Base-by-base conservation (phyloP, 495 filamentous ascomycete genomes). In the Sabuloglossum arenarium region DNA sequence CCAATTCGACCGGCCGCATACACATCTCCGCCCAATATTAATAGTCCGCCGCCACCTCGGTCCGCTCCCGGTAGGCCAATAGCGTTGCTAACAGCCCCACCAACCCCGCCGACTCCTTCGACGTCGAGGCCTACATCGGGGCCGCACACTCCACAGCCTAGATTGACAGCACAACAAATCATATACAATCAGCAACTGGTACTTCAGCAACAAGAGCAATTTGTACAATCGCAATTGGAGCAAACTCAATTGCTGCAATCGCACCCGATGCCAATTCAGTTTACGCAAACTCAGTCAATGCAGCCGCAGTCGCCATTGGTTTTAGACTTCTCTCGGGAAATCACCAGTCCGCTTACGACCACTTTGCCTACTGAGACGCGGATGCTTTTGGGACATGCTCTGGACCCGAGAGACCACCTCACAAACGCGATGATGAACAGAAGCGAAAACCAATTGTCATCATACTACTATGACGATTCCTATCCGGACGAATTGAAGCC, bases 321-420 rank as follows among this genome's bases (percentile, higher is more conserved):
- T 51, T 8, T 30, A 16, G 14, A 27, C 9, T 16, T 19, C 14
- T 16, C 34, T 2, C n/a, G 14, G 11, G 12, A 32, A 14, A 23
- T 9, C 29, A 52, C 30, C 54, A 56, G 57, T 25, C 57, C 57
- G 9, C 42, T 59, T 27, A 59, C 50, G 16, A 56, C 30, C 14
- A 23, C 57, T 9, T 27, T 59, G 30, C 57, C 57, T 27, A 14
- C 50, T 6, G 53, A 59, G 54, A 39, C 57, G n/a, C 57, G 59
- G 51, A 25, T 59, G 21, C 1, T 59, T 11, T 30, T 59, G 16
- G 57, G 52, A 12, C 19, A 30, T 16, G 53, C 56, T 1, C 28
- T 52, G 6, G 52, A 58, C 29, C 56, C 56, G 14, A 16, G 11
- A 9, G 56, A 57, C 30, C 56, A 53, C 53, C 32, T 51, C 47